These are phyloP conservation scores for Xylaria longipes DNA, from an alignment of 495 filamentous ascomycete genomes.

Conservation along the genomic window DNA sequence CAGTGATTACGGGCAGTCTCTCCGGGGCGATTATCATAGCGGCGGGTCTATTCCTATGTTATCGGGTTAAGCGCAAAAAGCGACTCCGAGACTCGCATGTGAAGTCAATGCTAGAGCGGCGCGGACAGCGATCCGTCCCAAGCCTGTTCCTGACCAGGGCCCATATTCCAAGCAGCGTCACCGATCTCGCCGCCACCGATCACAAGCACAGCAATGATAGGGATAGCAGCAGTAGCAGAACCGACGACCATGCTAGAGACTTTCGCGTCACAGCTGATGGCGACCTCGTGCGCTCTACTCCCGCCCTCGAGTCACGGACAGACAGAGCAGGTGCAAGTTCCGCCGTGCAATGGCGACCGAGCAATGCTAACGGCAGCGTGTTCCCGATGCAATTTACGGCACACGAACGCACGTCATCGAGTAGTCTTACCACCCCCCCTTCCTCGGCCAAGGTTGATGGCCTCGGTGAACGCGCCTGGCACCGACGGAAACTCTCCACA, in stretches of 20 bases:
- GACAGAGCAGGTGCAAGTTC: slow-evolving; percentile 10
- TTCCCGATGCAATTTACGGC: background rate
- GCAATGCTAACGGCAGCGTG: background rate
- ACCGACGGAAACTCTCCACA: slow-evolving; percentile 31
- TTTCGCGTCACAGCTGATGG: slow-evolving; percentile 13
- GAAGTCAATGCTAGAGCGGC: slow-evolving; percentile 17
- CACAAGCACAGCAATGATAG: background rate
- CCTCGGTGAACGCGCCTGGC: slow-evolving; percentile 37
- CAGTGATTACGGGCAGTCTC: slow-evolving; percentile 29
- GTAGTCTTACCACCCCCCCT: background rate
- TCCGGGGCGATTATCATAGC: slow-evolving; percentile 30
- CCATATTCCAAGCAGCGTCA: background rate
- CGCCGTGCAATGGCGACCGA: slow-evolving; percentile 20
- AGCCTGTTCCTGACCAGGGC: background rate
- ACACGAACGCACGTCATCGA: slow-evolving; percentile 3
- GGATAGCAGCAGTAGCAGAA: background rate
- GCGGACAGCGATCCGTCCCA: slow-evolving; percentile 21
- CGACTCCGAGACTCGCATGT: slow-evolving; percentile 14
- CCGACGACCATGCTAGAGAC: background rate
- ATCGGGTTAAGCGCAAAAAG: slow-evolving; percentile 31
- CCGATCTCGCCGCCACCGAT: slow-evolving; percentile 18
- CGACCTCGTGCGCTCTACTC: slow-evolving; percentile 27
- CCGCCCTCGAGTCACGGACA: slow-evolving; percentile 28
- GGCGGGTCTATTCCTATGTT: slow-evolving; percentile 29
- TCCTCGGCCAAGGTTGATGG: background rate